These are phyloP conservation scores for Fraxinus sp. DNA, from an alignment of 305 asterid species.

Conservation along the genomic window DNA sequence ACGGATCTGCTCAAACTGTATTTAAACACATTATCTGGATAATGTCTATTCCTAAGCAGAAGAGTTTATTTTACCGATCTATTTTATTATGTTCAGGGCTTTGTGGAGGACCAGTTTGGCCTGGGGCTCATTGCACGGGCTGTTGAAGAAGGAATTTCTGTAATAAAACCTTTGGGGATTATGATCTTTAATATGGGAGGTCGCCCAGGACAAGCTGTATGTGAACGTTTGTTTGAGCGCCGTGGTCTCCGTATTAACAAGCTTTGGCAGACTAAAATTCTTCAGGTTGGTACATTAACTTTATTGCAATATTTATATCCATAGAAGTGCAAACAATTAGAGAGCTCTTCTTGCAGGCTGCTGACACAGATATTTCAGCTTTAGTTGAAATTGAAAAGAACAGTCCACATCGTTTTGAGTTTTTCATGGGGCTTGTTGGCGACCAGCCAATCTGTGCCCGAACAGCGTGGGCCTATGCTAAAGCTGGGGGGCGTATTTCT, in stretches of 20 bases:
- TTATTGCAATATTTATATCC: constrained; percentile 20
- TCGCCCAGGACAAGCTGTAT: constrained; percentile 97
- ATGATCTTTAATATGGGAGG: constrained; percentile 99
- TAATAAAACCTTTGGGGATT: constrained; percentile 91
- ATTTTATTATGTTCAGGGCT: constrained; percentile 59
- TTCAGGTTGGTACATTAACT: constrained; percentile 61
- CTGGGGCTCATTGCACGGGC: constrained; percentile 98
- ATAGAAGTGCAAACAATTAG: constrained; percentile 21
- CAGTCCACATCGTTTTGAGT: constrained; percentile 97
- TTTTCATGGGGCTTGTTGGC: constrained; percentile 97
- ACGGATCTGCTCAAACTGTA: constrained; percentile 20
- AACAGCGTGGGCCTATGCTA: constrained; percentile 99
- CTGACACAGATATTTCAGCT: constrained; percentile 98
- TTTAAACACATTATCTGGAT: constrained; percentile 6
- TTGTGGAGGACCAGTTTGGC: constrained; percentile 99
- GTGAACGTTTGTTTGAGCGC: constrained; percentile 95
- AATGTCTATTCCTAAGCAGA: constrained; percentile 19
- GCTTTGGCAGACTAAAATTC: constrained; percentile 99
- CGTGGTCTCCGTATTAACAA: constrained; percentile 87
- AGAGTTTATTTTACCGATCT: constrained; percentile 18
- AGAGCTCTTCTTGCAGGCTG: constrained; percentile 68
- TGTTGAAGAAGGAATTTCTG: constrained; percentile 97
- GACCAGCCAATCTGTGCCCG: constrained; percentile 98
- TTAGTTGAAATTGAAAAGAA: constrained; percentile 96
- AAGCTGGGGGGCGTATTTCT: constrained; percentile 92